phyloP scores from a whole-genome alignment of 257 asterid genomes.

The Plectranthus barbatus region DNA sequence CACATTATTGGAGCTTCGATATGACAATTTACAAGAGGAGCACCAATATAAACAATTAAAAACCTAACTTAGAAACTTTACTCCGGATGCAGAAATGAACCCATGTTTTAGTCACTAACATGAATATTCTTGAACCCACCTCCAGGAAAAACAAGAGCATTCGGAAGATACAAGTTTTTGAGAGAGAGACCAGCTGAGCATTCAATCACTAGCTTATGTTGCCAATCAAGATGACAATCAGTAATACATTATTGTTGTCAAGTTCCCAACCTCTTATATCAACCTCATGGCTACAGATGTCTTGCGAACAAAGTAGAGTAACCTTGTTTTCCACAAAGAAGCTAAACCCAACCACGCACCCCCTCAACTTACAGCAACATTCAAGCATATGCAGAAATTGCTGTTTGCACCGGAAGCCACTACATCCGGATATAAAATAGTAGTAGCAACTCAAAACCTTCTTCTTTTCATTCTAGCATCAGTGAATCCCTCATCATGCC shows the following conservation, averaged over 20 bases:
- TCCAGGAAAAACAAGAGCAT: not conserved
- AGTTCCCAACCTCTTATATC: constrained; percentile 6
- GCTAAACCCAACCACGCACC: not conserved
- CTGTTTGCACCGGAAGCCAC: not conserved
- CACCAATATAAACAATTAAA: constrained; percentile 8
- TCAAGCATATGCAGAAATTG: not conserved
- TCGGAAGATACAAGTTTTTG: not conserved
- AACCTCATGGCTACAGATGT: not conserved
- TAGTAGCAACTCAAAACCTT: constrained; percentile 48
- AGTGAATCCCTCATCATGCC: constrained; percentile 60
- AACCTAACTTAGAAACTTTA: constrained; percentile 1
- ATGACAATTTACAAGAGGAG: constrained; percentile 19
- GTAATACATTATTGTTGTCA: not conserved
- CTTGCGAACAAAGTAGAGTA: constrained; percentile 2
- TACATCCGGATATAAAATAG: not conserved
- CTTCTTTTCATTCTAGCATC: constrained; percentile 65
- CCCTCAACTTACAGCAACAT: not conserved
- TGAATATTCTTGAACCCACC: not conserved
- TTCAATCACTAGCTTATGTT: not conserved
- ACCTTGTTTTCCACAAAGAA: not conserved
- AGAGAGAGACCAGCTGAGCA: not conserved
- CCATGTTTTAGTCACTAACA: constrained; percentile 3
- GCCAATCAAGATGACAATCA: not conserved
- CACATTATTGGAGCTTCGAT: constrained; percentile 5
- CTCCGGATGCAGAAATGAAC: not conserved